A percentile compares a stretch with the other conserved stretches of the same genome.
Conservation (phyloP, 164 flowering plant species). For the Sedum album region DNA sequence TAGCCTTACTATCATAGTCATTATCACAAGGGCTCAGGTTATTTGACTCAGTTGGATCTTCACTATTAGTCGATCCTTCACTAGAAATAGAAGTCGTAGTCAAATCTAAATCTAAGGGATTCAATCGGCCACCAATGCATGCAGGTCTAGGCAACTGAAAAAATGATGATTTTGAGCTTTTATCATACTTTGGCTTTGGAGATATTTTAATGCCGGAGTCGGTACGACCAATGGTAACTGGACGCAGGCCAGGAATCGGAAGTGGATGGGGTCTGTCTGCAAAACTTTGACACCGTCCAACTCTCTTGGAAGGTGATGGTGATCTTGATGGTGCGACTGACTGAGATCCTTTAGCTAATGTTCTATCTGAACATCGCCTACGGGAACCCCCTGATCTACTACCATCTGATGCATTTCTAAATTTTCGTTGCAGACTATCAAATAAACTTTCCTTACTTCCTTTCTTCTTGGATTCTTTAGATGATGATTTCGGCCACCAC, state of each 20-base stretch:
- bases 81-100: constrained; percentile 69
- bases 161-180: constrained; percentile 37
- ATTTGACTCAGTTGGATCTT: constrained; percentile 59
- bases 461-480: not conserved
- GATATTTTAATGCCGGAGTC: constrained; percentile 53
- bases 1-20: constrained; percentile 50
- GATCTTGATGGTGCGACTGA: constrained; percentile 66
- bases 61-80: constrained; percentile 60
- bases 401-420: constrained; percentile 31
- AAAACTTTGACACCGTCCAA: constrained; percentile 81
- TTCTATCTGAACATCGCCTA: constrained; percentile 41
- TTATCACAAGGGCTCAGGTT: constrained; percentile 57
- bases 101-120: constrained; percentile 48
- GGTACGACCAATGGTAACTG: constrained; percentile 36
- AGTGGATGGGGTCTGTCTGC: constrained; percentile 80
- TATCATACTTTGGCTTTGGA: constrained; percentile 37
- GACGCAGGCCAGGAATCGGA: constrained; percentile 60
- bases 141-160: constrained; percentile 61
- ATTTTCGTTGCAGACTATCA: not conserved
- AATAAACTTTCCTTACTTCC: not conserved
- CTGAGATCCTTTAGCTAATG: constrained; percentile 49
- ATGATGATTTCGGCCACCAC: not conserved
- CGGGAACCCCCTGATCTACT: constrained; percentile 48
- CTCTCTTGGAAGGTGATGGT: constrained; percentile 47
- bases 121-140: constrained; percentile 31